phyloP scores from a whole-genome alignment of 352 stramenopile genomes.

The Blastocystis sp. region DNA sequence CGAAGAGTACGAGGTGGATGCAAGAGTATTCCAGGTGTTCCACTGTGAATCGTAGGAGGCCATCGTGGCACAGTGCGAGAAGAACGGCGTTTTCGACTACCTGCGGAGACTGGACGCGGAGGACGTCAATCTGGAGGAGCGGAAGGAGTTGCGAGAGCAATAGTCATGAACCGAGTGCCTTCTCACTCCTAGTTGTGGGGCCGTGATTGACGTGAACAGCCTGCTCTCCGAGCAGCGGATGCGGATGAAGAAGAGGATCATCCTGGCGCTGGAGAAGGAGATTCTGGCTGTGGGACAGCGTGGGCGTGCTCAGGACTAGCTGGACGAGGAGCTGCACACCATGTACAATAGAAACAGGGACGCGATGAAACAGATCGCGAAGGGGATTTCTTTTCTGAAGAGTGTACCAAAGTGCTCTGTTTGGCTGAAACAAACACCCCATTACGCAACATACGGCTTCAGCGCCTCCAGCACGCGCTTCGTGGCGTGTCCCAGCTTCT shows the following conservation, averaged over 20 bases:
- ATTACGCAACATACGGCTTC: conserved; percentile 26
- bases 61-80: conserved; percentile 13
- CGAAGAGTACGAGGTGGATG: conserved; percentile 39
- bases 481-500: conserved; percentile 51
- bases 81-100: conserved; percentile 52
- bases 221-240: conserved; percentile 45
- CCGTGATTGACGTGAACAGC: conserved; percentile 55
- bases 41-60: not conserved
- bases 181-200: conserved; percentile 12
- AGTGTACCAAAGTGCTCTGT: conserved; percentile 43
- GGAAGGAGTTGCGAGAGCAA: conserved; percentile 30
- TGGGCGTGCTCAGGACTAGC: not conserved
- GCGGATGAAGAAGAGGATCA: conserved; percentile 52
- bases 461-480: conserved; percentile 35
- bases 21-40: not conserved
- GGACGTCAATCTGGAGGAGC: conserved; percentile 11
- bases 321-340: not conserved
- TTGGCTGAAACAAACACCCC: not conserved
- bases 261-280: conserved; percentile 22
- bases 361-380: conserved; percentile 20
- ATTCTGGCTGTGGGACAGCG: not conserved
- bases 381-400: conserved; percentile 38
- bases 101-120: conserved; percentile 12
- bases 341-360: conserved; percentile 46
- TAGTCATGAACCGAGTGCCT: not conserved